Percentiles rank a stretch among this genome's conserved stretches.
Conservation (phyloP, 768 basidiomycete genomes). For the Collybia nuda region DNA sequence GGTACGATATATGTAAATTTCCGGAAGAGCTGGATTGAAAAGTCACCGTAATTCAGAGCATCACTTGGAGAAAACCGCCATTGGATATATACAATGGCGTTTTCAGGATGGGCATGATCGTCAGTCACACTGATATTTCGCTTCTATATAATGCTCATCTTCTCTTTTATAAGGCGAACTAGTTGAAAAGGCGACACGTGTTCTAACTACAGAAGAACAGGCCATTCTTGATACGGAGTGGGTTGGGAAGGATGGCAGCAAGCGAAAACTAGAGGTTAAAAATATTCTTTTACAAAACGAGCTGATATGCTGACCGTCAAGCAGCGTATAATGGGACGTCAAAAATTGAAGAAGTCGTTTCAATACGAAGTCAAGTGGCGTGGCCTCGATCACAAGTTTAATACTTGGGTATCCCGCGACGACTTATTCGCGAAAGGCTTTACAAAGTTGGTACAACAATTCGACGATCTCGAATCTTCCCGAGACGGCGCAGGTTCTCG, state of each 20-base stretch:
- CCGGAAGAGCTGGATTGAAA: neutral
- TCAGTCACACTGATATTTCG: slow-evolving; percentile 32
- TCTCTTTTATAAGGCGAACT: slow-evolving; percentile 62
- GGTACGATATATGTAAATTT: slow-evolving; percentile 36
- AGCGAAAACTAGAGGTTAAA: slow-evolving; percentile 85
- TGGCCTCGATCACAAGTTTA: slow-evolving; percentile 80
- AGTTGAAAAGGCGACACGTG: slow-evolving; percentile 87
- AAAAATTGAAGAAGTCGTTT: slow-evolving; percentile 95
- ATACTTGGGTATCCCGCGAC: slow-evolving; percentile 91
- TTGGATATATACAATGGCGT: slow-evolving; percentile 97
- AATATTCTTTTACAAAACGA: slow-evolving; percentile 16
- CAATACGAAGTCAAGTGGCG: slow-evolving; percentile 93
- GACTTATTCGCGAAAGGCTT: slow-evolving; percentile 85
- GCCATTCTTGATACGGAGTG: slow-evolving; percentile 79
- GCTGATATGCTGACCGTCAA: slow-evolving; percentile 1
- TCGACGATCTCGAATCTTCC: slow-evolving; percentile 95
- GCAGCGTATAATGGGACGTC: slow-evolving; percentile 87
- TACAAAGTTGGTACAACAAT: slow-evolving; percentile 87
- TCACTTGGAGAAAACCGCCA: slow-evolving; percentile 95
- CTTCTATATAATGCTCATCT: slow-evolving; percentile 4
- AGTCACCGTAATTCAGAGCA: slow-evolving; percentile 51
- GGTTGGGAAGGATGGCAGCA: slow-evolving; percentile 87
- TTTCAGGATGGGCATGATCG: slow-evolving; percentile 99
- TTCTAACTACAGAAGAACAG: slow-evolving; percentile 87
- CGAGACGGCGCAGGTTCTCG: slow-evolving; percentile 92